These are phyloP conservation scores for Wallemia hederae DNA, from an alignment of 1,284 basidiomycete species.

Conservation along the genomic window DNA sequence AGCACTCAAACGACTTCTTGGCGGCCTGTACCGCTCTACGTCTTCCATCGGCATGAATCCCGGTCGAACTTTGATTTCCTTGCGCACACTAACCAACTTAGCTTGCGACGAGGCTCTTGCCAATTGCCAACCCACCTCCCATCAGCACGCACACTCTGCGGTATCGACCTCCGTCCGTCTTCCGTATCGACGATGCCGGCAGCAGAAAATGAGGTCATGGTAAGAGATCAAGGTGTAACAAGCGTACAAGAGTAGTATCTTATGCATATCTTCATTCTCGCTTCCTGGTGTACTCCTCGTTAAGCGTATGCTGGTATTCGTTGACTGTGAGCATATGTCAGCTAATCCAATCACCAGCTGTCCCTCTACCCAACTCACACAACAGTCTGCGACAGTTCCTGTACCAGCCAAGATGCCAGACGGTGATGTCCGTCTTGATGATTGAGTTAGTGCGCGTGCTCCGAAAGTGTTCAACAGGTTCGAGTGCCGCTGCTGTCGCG, in stretches of 20 bases:
- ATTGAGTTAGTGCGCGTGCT: not conserved
- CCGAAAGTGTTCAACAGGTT: not conserved
- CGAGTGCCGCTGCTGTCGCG: not conserved
- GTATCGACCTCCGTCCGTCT: not conserved
- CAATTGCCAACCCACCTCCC: not conserved
- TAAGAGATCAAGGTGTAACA: too few species aligned
- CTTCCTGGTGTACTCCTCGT: too few species aligned
- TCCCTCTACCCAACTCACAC: not conserved
- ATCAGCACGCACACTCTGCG: not conserved
- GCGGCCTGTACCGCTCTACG: not conserved
- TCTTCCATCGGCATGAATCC: not conserved
- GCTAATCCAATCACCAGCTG: not conserved
- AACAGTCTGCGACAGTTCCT: not conserved
- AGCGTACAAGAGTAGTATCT: too few species aligned
- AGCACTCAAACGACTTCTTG: not conserved
- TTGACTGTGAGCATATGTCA: not conserved
- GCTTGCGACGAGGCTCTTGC: too few species aligned
- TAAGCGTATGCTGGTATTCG: not conserved
- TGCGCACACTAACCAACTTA: not conserved
- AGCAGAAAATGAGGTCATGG: too few species aligned
- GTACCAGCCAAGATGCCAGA: not conserved
- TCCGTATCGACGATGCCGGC: not conserved
- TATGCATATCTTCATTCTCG: too few species aligned
- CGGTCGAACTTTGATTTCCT: not conserved
- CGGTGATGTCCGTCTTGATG: not conserved